Conservation (phyloP, 2,329 filamentous ascomycete species). For the Rutstroemia sp. region DNA sequence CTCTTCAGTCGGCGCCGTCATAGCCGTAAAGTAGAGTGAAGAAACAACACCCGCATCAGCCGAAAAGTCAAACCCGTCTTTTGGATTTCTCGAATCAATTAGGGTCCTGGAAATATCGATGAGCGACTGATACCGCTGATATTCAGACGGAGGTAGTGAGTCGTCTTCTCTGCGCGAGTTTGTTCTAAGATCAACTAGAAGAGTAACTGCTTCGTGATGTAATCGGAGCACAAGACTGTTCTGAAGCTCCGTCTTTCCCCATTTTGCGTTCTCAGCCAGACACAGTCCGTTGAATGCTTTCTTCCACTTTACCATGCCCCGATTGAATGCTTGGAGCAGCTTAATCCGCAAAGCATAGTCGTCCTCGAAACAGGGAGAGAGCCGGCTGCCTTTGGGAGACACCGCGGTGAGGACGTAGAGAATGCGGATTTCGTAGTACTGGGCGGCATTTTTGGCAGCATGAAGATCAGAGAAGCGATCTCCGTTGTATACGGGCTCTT, state of each 20-base stretch:
- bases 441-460: conserved; percentile 7
- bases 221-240: conserved; percentile 1
- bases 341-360: conserved; percentile 5
- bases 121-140: background rate
- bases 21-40: conserved; percentile 15
- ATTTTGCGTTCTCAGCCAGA: background rate
- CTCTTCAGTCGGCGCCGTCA: conserved; percentile 5
- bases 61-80: background rate
- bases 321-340: conserved; percentile 1
- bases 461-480: conserved; percentile 1
- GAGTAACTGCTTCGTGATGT: background rate
- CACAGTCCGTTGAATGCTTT: background rate
- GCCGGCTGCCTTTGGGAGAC: background rate
- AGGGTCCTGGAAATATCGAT: conserved; percentile 9
- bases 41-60: conserved; percentile 15
- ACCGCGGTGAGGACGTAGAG: conserved; percentile 14
- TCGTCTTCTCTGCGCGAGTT: background rate
- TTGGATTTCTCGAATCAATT: background rate
- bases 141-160: background rate
- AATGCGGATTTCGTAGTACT: conserved; percentile 11
- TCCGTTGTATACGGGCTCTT: background rate
- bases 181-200: background rate
- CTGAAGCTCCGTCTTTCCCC: background rate
- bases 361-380: background rate
- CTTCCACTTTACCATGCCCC: conserved; percentile 2